phyloP scores from a whole-genome alignment of 1,139 yeast genomes.

The Kurtzmaniella quercitrusa region DNA sequence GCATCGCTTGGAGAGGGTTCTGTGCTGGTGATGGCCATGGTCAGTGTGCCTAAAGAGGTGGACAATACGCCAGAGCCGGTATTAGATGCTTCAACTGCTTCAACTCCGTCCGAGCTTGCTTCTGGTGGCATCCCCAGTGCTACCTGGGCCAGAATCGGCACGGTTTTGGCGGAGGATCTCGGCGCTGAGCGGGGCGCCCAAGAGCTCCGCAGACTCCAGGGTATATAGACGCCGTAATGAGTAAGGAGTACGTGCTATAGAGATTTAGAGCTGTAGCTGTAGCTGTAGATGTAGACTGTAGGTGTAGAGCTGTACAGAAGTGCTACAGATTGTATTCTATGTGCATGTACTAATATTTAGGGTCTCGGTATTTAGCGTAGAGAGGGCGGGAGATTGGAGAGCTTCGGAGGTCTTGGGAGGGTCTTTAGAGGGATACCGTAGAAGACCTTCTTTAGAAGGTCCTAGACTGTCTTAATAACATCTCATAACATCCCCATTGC shows the following conservation, averaged over 20 bases:
- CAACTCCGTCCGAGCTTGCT: conserved; percentile 9
- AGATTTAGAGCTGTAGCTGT: no score
- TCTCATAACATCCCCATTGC: no score
- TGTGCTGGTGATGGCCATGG: conserved; percentile 35
- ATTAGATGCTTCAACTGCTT: conserved; percentile 18
- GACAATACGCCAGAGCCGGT: no score
- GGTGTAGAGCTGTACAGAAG: background rate
- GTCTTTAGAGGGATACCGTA: no score
- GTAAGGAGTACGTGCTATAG: no score
- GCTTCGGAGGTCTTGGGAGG: no score
- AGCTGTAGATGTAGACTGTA: no score
- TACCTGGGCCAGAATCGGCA: conserved; percentile 31
- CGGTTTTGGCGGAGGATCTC: conserved; percentile 27
- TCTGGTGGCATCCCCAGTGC: conserved; percentile 11
- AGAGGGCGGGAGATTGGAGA: no score
- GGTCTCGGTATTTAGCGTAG: no score
- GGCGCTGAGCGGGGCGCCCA: conserved; percentile 21
- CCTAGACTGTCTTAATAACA: no score
- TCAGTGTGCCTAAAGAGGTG: conserved; percentile 19
- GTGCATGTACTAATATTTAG: no score
- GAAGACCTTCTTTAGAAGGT: no score
- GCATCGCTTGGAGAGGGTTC: conserved; percentile 14
- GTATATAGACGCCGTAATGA: conserved; percentile 24
- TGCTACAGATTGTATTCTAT: background rate
- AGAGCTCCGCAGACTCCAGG: conserved; percentile 34